Base-by-base conservation (phyloP, 805 yeast species). In the Metschnikowia picachoensis region DNA sequence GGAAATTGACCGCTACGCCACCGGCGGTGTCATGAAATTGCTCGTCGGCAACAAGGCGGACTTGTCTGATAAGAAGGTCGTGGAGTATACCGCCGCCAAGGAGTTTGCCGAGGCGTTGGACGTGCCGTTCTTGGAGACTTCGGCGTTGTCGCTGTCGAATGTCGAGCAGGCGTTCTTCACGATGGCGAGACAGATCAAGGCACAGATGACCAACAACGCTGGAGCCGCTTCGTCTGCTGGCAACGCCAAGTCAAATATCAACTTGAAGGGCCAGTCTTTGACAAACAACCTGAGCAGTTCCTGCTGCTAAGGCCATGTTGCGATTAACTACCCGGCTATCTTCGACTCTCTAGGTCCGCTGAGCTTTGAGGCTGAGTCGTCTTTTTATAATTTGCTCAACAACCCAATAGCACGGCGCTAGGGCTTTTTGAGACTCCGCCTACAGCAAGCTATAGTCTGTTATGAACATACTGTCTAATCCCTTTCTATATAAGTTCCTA, bases 161-260 rank as follows among this genome's bases (percentile, higher is more conserved):
- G 99, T 94, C 58, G 99, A 94, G 69, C 97, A 94, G 70, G 98
- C 98, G 11, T 94, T 94, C 74, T 83, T 88, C 77, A 90, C 97
- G 56, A 94, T 94, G 99, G 96, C 98, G 10, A 86, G 96, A 68
- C 97, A 94, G 68, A 94, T 94, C 66, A 94, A 94, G 77, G 94
- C 95, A 55, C 90, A 90, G 64, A 89, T 94, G 88, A 84, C 92
- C 35, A 83, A 74, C 55, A 70, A 78, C 62, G 79, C 72, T 57
- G 77, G 73, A 49, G 67, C 71, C 11, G 53, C 52, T 30, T 55
- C 59, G 17, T 53, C 58, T 20, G 56, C 61, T 30, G 56, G 58
- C 60, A 72, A 60, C 57, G 78, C 75, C 53, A 84, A 83, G 66
- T 78, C 83, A 39, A 77, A 79, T 59, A 88, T 87, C 52, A 85